Evolutionary conservation across 805 yeast genomes (phyloP).

Genomic region (Kregervanrija delftensis): DNA sequence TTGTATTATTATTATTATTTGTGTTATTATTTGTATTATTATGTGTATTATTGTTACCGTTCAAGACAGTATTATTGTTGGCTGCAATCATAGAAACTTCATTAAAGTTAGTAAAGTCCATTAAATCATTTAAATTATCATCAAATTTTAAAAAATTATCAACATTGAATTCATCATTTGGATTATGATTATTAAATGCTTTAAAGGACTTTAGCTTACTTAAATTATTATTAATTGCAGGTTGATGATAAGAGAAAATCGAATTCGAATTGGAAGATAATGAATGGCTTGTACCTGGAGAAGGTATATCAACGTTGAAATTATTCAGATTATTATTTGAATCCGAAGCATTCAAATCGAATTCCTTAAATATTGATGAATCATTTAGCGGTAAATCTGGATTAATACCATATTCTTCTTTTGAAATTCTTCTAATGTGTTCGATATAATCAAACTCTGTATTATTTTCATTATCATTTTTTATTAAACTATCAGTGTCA

Average conservation of each 20-base stretch:
- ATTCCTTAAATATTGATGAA: slow-evolving; percentile 4
- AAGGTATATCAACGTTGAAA: slow-evolving; percentile 4
- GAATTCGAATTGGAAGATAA: slow-evolving; percentile 21
- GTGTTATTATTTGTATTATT: neutral
- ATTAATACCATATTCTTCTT: slow-evolving; percentile 27
- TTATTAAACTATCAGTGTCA: slow-evolving; percentile 11
- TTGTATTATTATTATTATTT: neutral
- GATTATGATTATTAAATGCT: slow-evolving; percentile 8
- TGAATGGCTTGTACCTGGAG: slow-evolving; percentile 24
- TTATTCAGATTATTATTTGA: too few species aligned
- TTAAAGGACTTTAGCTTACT: neutral
- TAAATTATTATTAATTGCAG: neutral
- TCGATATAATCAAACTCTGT: slow-evolving; percentile 31
- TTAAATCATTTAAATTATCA: slow-evolving; percentile 20
- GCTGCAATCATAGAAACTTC: slow-evolving; percentile 4
- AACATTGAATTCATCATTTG: slow-evolving; percentile 22
- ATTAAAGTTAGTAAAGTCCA: slow-evolving; percentile 23
- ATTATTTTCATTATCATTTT: neutral
- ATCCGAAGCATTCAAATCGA: neutral
- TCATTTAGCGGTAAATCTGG: slow-evolving; percentile 12
- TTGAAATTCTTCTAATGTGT: slow-evolving; percentile 30
- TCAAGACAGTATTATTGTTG: neutral
- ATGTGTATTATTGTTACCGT: neutral
- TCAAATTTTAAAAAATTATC: slow-evolving; percentile 28
- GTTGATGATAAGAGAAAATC: slow-evolving; percentile 10